A percentile compares a stretch with the other conserved stretches of the same genome.
phyloP scores from a whole-genome alignment of 371 early-diverging fungal genomes.

The Amoeboaphelidium occidentale region DNA sequence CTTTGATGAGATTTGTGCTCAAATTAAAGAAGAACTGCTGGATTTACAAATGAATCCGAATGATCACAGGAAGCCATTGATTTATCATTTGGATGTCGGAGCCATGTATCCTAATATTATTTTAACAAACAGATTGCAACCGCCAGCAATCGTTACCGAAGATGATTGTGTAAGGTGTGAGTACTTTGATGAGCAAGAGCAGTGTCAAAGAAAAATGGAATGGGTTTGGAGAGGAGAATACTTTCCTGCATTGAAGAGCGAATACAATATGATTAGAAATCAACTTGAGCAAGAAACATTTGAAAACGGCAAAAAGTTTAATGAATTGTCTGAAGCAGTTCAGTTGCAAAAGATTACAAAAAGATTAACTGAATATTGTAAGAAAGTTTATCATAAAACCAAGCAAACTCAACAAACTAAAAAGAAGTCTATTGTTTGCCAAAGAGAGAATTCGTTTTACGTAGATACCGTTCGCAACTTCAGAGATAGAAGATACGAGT shows the following conservation, averaged over 20 bases:
- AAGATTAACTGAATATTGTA: slow-evolving; percentile 63
- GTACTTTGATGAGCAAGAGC: slow-evolving; percentile 58
- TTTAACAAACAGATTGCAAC: slow-evolving; percentile 95
- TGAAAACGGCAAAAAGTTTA: slow-evolving; percentile 24
- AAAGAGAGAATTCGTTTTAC: slow-evolving; percentile 97
- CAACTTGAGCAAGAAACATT: slow-evolving; percentile 62
- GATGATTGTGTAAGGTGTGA: slow-evolving; percentile 84
- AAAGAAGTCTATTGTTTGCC: slow-evolving; percentile 49
- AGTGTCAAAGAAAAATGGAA: slow-evolving; percentile 82
- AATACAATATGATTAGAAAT: slow-evolving; percentile 72
- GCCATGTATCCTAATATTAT: slow-evolving; percentile 99
- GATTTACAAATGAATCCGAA: slow-evolving; percentile 43
- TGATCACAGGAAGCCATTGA: slow-evolving; percentile 53
- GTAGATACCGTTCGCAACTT: slow-evolving; percentile 93
- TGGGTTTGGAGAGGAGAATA: slow-evolving; percentile 98
- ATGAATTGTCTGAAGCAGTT: slow-evolving; percentile 32
- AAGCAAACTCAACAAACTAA: slow-evolving; percentile 2
- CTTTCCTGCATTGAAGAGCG: slow-evolving; percentile 66
- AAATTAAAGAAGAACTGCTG: slow-evolving; percentile 29
- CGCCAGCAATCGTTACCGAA: slow-evolving; percentile 86
- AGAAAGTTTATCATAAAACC: slow-evolving; percentile 69
- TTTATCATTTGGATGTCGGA: slow-evolving; percentile 99
- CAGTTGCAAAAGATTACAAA: slow-evolving; percentile 46
- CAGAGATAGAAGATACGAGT: slow-evolving; percentile 95
- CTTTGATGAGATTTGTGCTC: slow-evolving; percentile 29